phyloP scores from a whole-genome alignment of 108 stramenopile genomes.

The Nannochloropsis granulata region DNA sequence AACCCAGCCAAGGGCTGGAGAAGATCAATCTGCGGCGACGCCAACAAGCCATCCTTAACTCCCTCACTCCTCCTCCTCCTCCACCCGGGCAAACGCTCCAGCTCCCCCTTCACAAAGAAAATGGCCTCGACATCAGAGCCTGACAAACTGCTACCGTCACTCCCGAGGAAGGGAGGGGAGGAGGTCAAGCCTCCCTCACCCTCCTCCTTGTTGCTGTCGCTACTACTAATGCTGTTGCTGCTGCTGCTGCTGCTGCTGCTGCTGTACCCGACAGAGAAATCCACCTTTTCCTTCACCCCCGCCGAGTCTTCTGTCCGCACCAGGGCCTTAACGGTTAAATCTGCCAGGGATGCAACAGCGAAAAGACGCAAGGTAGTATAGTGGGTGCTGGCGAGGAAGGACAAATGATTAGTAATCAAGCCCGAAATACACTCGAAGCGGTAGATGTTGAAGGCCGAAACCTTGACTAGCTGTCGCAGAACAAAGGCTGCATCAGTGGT shows the following conservation, averaged over 20 bases:
- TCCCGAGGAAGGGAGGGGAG: not conserved
- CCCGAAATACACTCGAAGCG: not conserved
- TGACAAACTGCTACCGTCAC: too few relatives aligned
- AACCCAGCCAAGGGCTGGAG: constrained; percentile 10
- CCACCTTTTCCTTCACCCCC: not conserved
- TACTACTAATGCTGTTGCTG: not conserved
- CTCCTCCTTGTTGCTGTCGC: not conserved
- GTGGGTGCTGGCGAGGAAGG: not conserved
- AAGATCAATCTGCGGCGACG: not conserved
- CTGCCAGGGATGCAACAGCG: not conserved
- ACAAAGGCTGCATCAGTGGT: not conserved
- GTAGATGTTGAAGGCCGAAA: not conserved
- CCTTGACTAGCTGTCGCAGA: not conserved
- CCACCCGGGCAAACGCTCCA: not conserved
- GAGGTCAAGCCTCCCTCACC: not conserved
- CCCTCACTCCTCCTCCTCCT: not conserved
- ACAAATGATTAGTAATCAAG: not conserved
- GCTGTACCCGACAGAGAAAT: not conserved
- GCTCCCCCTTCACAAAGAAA: not conserved
- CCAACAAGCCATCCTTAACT: not conserved
- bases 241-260: not conserved
- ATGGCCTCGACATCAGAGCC: not conserved
- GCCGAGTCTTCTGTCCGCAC: not conserved
- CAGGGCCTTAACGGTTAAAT: not conserved
- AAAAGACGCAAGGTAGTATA: not conserved